Conservation (phyloP, 2,329 filamentous ascomycete species). For the Talaromyces sp. region DNA sequence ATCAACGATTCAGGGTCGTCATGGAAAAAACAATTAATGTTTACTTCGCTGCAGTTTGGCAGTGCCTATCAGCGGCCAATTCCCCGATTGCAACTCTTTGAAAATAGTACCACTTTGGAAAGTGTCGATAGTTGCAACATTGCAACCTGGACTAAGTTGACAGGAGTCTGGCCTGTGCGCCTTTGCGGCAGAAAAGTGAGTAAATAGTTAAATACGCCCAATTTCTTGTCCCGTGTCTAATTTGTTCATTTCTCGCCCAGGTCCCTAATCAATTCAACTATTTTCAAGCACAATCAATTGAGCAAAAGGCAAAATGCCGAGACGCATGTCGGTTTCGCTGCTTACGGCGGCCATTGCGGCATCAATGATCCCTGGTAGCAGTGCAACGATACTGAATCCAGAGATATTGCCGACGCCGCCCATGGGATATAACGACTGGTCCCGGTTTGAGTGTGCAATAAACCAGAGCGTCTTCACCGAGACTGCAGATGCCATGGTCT, state of each 20-base stretch:
- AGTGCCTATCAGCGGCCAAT: background rate
- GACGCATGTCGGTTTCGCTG: background rate
- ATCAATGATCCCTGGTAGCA: constrained; percentile 5
- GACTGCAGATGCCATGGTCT: constrained; percentile 43
- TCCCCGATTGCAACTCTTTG: constrained; percentile 31
- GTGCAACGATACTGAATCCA: constrained; percentile 17
- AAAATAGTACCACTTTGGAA: background rate
- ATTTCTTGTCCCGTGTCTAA: background rate
- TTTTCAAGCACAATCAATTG: background rate
- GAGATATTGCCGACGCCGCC: constrained; percentile 36
- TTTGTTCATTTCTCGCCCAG: background rate
- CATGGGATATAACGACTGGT: constrained; percentile 53
- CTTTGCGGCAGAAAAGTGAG: background rate
- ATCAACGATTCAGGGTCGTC: background rate
- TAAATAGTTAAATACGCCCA: background rate
- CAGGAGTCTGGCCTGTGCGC: background rate
- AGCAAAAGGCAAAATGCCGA: background rate
- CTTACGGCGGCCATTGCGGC: background rate
- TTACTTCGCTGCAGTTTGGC: background rate
- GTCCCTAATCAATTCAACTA: background rate
- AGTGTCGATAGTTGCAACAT: background rate
- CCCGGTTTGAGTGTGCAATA: constrained; percentile 44
- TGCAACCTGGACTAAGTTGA: background rate
- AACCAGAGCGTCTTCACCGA: constrained; percentile 46
- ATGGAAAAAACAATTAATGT: background rate